phyloP scores from a whole-genome alignment of 257 asterid genomes.

The Ilex asprella region DNA sequence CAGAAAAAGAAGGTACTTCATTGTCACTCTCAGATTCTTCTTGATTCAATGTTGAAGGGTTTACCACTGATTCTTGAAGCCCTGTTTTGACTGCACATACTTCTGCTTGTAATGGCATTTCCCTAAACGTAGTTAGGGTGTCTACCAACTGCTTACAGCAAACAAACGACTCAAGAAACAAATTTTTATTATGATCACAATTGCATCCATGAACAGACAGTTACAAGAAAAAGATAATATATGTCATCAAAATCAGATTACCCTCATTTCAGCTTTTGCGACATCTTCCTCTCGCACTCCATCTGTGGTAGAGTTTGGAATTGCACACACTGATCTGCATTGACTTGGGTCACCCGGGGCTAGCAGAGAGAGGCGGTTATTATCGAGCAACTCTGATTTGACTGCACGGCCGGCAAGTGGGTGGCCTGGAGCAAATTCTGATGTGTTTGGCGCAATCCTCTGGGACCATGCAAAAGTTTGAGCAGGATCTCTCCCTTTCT shows the following conservation, averaged over 20 bases:
- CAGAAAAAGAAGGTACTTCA: slow-evolving; percentile 90
- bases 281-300: slow-evolving; percentile 35
- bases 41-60: slow-evolving; percentile 45
- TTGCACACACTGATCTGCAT: slow-evolving; percentile 31
- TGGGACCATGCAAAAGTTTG: slow-evolving; percentile 43
- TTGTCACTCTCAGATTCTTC: slow-evolving; percentile 68
- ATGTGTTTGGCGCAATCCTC: slow-evolving; percentile 34
- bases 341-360: slow-evolving; percentile 31
- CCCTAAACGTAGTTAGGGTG: slow-evolving; percentile 24
- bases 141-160: slow-evolving; percentile 40
- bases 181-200: slow-evolving; percentile 12
- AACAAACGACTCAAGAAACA: slow-evolving; percentile 17
- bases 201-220: slow-evolving; percentile 13
- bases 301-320: slow-evolving; percentile 23
- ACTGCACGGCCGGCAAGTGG: slow-evolving; percentile 29
- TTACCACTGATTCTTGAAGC: slow-evolving; percentile 31
- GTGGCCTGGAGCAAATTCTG: slow-evolving; percentile 23
- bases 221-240: slow-evolving; percentile 8
- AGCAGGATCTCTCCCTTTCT: slow-evolving; percentile 36
- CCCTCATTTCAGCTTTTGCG: slow-evolving; percentile 40
- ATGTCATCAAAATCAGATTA: slow-evolving; percentile 10
- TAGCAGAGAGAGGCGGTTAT: slow-evolving; percentile 21
- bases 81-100: slow-evolving; percentile 32
- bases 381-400: slow-evolving; percentile 38
- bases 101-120: slow-evolving; percentile 32